Evolutionary conservation across 805 yeast genomes (phyloP).

Genomic region (Candida michaelii): DNA sequence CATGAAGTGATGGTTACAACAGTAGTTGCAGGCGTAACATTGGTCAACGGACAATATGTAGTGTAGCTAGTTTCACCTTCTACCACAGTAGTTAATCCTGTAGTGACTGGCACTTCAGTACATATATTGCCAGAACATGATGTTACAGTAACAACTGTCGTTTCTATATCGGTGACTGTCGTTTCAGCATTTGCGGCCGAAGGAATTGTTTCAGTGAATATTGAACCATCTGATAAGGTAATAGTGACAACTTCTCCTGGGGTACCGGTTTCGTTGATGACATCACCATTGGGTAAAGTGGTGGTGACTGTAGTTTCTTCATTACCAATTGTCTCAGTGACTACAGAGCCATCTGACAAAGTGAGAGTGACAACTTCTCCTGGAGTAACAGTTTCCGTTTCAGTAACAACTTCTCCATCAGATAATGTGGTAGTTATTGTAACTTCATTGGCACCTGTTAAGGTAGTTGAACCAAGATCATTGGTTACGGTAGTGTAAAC

Average conservation of each 20-base stretch:
- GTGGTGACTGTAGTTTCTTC: too few relatives aligned
- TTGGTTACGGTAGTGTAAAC: neutral
- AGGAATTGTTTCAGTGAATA: constrained; percentile 47
- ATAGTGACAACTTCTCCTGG: neutral
- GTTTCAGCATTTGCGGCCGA: too few relatives aligned
- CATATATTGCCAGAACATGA: neutral
- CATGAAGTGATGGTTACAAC: constrained; percentile 18
- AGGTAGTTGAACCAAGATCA: neutral
- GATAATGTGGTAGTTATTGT: too few relatives aligned
- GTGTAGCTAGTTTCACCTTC: constrained; percentile 53
- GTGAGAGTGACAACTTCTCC: too few relatives aligned
- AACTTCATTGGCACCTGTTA: neutral
- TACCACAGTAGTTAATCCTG: constrained; percentile 28
- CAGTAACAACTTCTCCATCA: too few relatives aligned
- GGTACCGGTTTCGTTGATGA: neutral
- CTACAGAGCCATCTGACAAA: too few relatives aligned
- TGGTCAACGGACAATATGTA: constrained; percentile 34
- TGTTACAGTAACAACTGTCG: neutral
- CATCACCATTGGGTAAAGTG: neutral
- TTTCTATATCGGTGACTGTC: neutral
- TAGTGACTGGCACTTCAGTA: neutral
- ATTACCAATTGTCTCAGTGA: too few relatives aligned
- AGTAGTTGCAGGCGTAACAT: neutral
- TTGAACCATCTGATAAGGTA: constrained; percentile 52
- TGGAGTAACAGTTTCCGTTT: too few relatives aligned